Evolutionary conservation across 75 land plant species (phyloP), one percentile per base, ranked within the genome.

Genomic region (Pinus taeda): DNA sequence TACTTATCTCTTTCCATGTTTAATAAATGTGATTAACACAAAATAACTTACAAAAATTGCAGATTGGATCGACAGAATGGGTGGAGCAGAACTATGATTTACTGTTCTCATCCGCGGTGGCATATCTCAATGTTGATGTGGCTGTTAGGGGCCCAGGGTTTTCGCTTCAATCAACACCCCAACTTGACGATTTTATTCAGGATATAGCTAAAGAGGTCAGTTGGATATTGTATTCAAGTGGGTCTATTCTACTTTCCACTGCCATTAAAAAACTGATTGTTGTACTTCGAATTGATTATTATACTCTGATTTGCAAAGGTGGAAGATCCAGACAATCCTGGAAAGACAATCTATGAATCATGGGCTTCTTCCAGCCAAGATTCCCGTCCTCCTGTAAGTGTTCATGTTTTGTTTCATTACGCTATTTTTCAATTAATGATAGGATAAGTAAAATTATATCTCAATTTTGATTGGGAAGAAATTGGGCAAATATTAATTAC

Each of bases 71-170:
- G 17, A 87, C 91, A 17, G 89, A 84, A 74, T 88, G 89, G 86
- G 91, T 83, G 62, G 91, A 86, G 84, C 79, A 83, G 62, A 87
- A 90, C 77, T 60, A 64, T 26, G 83, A 84, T 74, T 63, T 86
- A 64, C 81, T 94, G 6, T 57, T 73, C 24, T 74, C 86, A 13
- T 77, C 62, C 62, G 91, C 87, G 53, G 80, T 89, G 53, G 91
- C 90, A 29, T 89, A 89, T 72, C 67, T 87, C 60, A 95, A 95
- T 80, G 93, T 95, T 36, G 98, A 95, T 75, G 66, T 72, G 67
- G 93, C 93, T 13, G 98, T 92, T 0, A 57, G 21, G 24, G 98
- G 93, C 74, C 82, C 95, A 49, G 95, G 93, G 42, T 90, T 95
- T 71, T 4, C 22, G 24, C 89, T 90, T 49, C 61, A 73, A 58